Conservation (phyloP, 805 yeast genomes). For the Ogataea siamensis region DNA sequence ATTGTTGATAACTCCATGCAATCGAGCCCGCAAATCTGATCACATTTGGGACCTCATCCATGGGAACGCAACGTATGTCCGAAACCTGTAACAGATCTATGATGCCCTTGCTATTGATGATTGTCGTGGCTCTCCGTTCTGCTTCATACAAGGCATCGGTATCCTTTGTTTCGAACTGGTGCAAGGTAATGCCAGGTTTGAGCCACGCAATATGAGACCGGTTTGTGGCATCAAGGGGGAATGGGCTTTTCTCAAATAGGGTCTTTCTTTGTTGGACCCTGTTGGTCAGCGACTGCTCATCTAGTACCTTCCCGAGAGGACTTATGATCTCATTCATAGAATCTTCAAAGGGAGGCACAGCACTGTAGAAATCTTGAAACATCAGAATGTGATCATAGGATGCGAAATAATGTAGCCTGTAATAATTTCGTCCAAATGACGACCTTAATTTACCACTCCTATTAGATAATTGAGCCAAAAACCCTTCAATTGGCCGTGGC, state of each 20-base stretch:
- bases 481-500: conserved; percentile 83
- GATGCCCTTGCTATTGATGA: conserved; percentile 57
- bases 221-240: conserved; percentile 44
- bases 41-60: conserved; percentile 23
- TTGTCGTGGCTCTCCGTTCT: conserved; percentile 55
- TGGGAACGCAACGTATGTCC: conserved; percentile 37
- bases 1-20: conserved; percentile 29
- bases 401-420: conserved; percentile 59
- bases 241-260: conserved; percentile 53
- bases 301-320: conserved; percentile 38
- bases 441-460: conserved; percentile 41
- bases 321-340: conserved; percentile 21
- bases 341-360: conserved; percentile 55
- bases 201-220: conserved; percentile 65
- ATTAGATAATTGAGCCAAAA: conserved; percentile 55
- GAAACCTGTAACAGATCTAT: conserved; percentile 56
- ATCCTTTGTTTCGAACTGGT: conserved; percentile 51
- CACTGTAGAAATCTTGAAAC: conserved; percentile 51
- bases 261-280: conserved; percentile 32
- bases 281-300: conserved; percentile 25
- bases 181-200: conserved; percentile 32
- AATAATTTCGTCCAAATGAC: conserved; percentile 37
- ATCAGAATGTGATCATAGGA: conserved; percentile 62
- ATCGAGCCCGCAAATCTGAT: conserved; percentile 32
- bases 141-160: conserved; percentile 59